Percentiles rank a stretch among this genome's conserved stretches.
Evolutionary conservation across 2,329 filamentous ascomycete species (phyloP).

Genomic region (Ceratocystiopsis brevicomis): DNA sequence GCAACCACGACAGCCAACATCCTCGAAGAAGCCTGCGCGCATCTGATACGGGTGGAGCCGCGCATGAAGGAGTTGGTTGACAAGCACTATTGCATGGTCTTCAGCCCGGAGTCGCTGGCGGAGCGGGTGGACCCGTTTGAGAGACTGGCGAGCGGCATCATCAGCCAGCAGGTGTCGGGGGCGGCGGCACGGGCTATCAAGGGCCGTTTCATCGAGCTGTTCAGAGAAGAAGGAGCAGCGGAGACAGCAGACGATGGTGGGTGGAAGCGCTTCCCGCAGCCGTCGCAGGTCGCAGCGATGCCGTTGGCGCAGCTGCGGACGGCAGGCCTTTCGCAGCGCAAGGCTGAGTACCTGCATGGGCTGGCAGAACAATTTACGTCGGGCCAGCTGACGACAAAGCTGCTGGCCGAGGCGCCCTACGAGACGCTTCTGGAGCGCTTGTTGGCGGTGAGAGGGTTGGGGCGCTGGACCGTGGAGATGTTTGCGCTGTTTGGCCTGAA

Average conservation of each 20-base stretch:
- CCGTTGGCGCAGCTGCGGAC: conserved; percentile 53
- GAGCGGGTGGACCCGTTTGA: conserved; percentile 81
- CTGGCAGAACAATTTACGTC: conserved; percentile 62
- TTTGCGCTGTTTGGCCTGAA: conserved; percentile 94
- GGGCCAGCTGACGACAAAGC: conserved; percentile 55
- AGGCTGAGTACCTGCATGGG: conserved; percentile 85
- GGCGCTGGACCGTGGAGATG: conserved; percentile 91
- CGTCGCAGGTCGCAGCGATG: conserved; percentile 47
- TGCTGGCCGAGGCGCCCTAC: conserved; percentile 63
- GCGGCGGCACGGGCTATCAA: conserved; percentile 83
- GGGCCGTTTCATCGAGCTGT: conserved; percentile 61
- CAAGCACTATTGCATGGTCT: conserved; percentile 56
- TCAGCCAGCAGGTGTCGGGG: conserved; percentile 89
- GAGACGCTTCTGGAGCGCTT: conserved; percentile 70
- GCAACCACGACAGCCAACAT: conserved; percentile 48
- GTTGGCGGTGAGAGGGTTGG: conserved; percentile 70
- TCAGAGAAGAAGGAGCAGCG: conserved; percentile 19
- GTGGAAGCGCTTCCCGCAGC: conserved; percentile 47
- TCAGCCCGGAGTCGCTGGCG: conserved; percentile 63
- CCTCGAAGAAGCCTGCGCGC: conserved; percentile 54
- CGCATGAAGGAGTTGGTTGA: conserved; percentile 55
- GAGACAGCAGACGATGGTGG: neutral
- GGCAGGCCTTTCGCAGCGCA: conserved; percentile 79
- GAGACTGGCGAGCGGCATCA: conserved; percentile 67
- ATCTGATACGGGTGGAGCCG: conserved; percentile 55